A percentile compares a stretch with the other conserved stretches of the same genome.
Conservation (phyloP, 164 flowering plant species). For the Platanus orientalis region DNA sequence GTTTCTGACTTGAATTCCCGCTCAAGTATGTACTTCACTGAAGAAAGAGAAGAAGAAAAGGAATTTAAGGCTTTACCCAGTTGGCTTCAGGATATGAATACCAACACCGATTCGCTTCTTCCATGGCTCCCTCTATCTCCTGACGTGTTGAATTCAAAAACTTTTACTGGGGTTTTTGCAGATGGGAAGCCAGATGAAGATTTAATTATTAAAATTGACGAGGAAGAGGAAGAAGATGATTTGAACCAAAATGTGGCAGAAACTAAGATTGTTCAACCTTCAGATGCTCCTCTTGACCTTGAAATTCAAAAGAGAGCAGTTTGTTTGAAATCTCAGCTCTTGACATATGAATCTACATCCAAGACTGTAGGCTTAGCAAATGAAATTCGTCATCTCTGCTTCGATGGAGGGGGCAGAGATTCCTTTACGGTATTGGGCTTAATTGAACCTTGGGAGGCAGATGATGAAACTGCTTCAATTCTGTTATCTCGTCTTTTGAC, state of each 20-base stretch:
- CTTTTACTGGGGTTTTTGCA: not conserved
- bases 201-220: constrained; percentile 9
- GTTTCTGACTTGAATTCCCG: constrained; percentile 36
- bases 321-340: constrained; percentile 33
- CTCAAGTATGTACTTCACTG: constrained; percentile 31
- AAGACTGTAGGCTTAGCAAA: constrained; percentile 35
- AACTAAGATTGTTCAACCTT: constrained; percentile 11
- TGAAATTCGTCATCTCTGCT: constrained; percentile 49
- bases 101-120: constrained; percentile 28
- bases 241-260: constrained; percentile 19
- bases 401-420: constrained; percentile 16
- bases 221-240: constrained; percentile 20
- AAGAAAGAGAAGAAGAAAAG: constrained; percentile 34
- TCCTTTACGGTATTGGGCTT: constrained; percentile 36
- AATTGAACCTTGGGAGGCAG: constrained; percentile 70
- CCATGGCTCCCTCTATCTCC: constrained; percentile 63
- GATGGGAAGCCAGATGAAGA: constrained; percentile 12
- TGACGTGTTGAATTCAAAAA: constrained; percentile 27
- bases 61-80: constrained; percentile 49
- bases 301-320: constrained; percentile 35
- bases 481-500: constrained; percentile 41
- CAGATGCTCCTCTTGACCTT: constrained; percentile 22
- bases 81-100: constrained; percentile 40
- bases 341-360: constrained; percentile 32
- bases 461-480: constrained; percentile 56